Conservation (phyloP, 1,284 basidiomycete species). For the Chondrostereum purpureum region DNA sequence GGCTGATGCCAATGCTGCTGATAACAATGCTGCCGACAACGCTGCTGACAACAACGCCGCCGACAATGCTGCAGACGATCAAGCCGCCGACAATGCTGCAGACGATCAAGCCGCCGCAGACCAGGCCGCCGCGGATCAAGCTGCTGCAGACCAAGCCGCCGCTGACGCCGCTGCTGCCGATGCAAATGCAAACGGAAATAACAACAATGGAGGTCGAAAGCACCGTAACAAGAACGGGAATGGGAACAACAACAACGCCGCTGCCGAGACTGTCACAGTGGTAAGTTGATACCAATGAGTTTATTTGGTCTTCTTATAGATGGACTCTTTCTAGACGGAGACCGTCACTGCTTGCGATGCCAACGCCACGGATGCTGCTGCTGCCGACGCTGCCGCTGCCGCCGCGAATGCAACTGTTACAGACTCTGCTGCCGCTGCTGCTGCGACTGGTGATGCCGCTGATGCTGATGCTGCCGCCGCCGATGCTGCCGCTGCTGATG, state of each 20-base stretch:
- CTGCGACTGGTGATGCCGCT: not conserved
- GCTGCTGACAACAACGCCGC: not conserved
- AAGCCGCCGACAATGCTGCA: slow-evolving; percentile 1
- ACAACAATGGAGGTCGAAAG: not conserved
- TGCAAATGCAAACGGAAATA: not conserved
- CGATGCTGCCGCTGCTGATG: no score
- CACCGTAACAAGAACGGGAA: not conserved
- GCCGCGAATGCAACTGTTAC: slow-evolving; percentile 1
- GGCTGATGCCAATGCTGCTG: not conserved
- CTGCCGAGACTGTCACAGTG: slow-evolving; percentile 8
- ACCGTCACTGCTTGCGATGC: slow-evolving; percentile 5
- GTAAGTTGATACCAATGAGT: not conserved
- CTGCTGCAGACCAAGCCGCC: not conserved
- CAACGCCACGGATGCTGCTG: slow-evolving; percentile 2
- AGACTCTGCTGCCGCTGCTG: no score
- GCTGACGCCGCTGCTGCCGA: not conserved
- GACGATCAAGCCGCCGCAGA: not conserved
- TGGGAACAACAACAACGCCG: slow-evolving; percentile 1
- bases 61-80: slow-evolving; percentile 1
- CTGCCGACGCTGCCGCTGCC: slow-evolving; percentile 1
- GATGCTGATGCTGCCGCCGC: not conserved
- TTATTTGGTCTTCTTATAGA: not conserved
- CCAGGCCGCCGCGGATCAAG: not conserved
- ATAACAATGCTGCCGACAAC: not conserved
- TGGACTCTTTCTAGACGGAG: no score